Percentiles rank a stretch among this genome's conserved stretches.
Conservation (phyloP, 352 stramenopile genomes). For the Globisporangium barbulae region DNA sequence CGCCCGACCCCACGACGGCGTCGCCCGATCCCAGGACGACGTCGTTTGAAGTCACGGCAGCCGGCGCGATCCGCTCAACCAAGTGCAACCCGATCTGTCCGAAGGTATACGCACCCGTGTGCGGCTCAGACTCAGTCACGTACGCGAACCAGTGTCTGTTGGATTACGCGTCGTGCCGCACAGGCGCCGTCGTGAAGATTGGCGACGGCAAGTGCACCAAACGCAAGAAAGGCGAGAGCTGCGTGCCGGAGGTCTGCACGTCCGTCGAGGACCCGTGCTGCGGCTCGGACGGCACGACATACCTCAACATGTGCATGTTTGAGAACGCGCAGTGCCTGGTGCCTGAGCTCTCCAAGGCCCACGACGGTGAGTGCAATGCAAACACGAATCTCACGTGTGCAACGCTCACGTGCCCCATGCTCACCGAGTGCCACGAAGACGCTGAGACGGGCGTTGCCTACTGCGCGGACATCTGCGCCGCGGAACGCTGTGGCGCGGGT, state of each 20-base stretch:
- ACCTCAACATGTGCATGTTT: slow-evolving; percentile 34
- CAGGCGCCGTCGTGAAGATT: slow-evolving; percentile 31
- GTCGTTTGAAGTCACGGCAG: slow-evolving; percentile 6
- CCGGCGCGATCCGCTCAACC: neutral
- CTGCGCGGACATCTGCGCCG: slow-evolving; percentile 49
- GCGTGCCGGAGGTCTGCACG: slow-evolving; percentile 38
- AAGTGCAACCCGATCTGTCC: slow-evolving; percentile 54
- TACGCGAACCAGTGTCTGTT: slow-evolving; percentile 65
- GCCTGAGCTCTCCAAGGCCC: slow-evolving; percentile 29
- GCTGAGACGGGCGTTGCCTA: slow-evolving; percentile 30
- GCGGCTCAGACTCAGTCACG: slow-evolving; percentile 57
- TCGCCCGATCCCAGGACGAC: neutral
- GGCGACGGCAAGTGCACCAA: slow-evolving; percentile 40
- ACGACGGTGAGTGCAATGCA: slow-evolving; percentile 43
- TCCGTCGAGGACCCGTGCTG: slow-evolving; percentile 28
- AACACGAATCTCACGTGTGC: slow-evolving; percentile 40
- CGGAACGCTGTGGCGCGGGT: slow-evolving; percentile 41
- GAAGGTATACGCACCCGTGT: slow-evolving; percentile 44
- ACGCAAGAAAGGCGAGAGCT: slow-evolving; percentile 21
- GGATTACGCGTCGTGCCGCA: slow-evolving; percentile 40
- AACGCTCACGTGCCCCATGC: slow-evolving; percentile 41
- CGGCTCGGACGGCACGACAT: slow-evolving; percentile 32
- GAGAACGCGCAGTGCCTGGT: slow-evolving; percentile 24
- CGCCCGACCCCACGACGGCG: neutral
- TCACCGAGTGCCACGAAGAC: slow-evolving; percentile 43